Percentiles rank a stretch among this genome's conserved stretches.
Conservation (phyloP, 331 rosid species). For the Quercus lobata region DNA sequence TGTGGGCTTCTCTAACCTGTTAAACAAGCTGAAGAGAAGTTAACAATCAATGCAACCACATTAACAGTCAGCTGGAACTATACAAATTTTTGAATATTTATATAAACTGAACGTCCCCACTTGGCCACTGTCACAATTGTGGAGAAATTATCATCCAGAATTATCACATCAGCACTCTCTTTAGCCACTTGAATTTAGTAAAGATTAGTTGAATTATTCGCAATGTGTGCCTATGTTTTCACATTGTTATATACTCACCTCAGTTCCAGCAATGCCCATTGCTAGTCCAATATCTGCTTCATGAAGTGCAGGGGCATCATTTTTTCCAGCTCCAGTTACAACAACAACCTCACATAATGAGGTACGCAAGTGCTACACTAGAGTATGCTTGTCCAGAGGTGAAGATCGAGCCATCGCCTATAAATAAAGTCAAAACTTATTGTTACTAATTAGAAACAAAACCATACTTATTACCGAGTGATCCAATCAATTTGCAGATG, state of each 20-base stretch:
- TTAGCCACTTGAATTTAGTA: slow-evolving; percentile 78
- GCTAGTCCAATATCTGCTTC: slow-evolving; percentile 99
- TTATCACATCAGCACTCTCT: slow-evolving; percentile 97
- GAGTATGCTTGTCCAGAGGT: slow-evolving; percentile 88
- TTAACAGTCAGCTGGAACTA: slow-evolving; percentile 97
- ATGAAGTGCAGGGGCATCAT: slow-evolving; percentile 98
- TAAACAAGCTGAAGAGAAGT: slow-evolving; percentile 92
- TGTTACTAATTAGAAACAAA: slow-evolving; percentile 14
- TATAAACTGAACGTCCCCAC: slow-evolving; percentile 98
- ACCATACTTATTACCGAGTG: not conserved
- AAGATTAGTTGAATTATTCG: slow-evolving; percentile 8
- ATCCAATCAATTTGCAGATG: not conserved
- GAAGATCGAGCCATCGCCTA: slow-evolving; percentile 99
- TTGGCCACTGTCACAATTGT: slow-evolving; percentile 93
- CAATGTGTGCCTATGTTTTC: not conserved
- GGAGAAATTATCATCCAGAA: slow-evolving; percentile 95
- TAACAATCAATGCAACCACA: slow-evolving; percentile 82
- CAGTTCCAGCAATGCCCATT: slow-evolving; percentile 99
- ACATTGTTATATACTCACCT: slow-evolving; percentile 46
- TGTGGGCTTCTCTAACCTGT: slow-evolving; percentile 57
- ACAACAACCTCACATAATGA: slow-evolving; percentile 94
- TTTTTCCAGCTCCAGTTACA: slow-evolving; percentile 98
- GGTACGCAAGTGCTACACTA: slow-evolving; percentile 89
- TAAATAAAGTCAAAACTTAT: slow-evolving; percentile 9
- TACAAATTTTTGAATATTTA: slow-evolving; percentile 91